Percentiles rank a stretch among this genome's conserved stretches.
phyloP scores from a whole-genome alignment of 2,329 filamentous ascomycete genomes.

The Pseudogymnoascus sp. region DNA sequence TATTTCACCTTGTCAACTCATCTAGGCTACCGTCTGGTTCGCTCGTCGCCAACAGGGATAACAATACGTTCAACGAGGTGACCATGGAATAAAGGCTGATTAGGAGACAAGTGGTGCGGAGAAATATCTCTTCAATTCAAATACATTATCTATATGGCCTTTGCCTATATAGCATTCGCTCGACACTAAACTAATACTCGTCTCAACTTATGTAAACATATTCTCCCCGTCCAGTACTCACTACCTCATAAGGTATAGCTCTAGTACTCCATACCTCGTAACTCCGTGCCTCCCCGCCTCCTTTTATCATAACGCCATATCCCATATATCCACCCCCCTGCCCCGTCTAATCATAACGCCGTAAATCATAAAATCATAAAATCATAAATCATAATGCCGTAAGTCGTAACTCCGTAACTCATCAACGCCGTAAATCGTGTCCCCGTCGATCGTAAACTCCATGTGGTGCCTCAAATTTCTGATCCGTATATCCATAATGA shows the following conservation, averaged over 20 bases:
- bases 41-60: neutral
- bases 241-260: neutral
- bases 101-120: neutral
- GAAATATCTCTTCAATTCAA: neutral
- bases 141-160: neutral
- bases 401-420: slow-evolving; percentile 13
- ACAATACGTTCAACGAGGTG: neutral
- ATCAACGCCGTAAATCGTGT: slow-evolving; percentile 4
- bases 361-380: neutral
- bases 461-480: slow-evolving; percentile 3
- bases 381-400: slow-evolving; percentile 11
- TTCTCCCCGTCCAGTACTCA: neutral
- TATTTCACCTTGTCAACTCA: neutral
- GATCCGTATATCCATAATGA: slow-evolving; percentile 7
- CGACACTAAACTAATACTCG: neutral
- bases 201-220: neutral
- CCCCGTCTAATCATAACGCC: neutral
- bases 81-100: neutral
- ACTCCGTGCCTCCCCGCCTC: neutral
- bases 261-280: neutral
- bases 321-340: neutral
- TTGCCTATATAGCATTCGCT: neutral
- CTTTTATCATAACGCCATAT: slow-evolving; percentile 1
- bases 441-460: slow-evolving; percentile 16
- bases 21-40: neutral